phyloP scores from a whole-genome alignment of 1,284 basidiomycete species.

The Tylopilus sp. region DNA sequence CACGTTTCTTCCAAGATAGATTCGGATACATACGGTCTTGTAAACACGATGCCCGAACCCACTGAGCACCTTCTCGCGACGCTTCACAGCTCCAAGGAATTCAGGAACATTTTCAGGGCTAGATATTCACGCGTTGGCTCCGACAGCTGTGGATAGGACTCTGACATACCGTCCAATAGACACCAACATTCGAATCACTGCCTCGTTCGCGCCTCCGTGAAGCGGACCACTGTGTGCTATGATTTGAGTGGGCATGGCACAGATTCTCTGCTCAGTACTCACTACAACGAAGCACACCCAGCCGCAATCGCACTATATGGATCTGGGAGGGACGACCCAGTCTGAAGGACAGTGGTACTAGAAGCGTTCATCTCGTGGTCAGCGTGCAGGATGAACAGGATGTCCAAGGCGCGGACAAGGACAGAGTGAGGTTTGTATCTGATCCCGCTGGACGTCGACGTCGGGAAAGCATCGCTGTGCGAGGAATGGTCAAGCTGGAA shows the following conservation, averaged over 20 bases:
- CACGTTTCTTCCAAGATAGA: background rate
- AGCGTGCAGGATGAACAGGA: slow-evolving; percentile 82
- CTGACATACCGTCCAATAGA: slow-evolving; percentile 70
- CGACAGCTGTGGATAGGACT: background rate
- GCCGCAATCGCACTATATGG: slow-evolving; percentile 85
- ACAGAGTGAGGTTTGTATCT: slow-evolving; percentile 74
- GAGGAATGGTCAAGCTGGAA: slow-evolving; percentile 81
- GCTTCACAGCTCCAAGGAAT: slow-evolving; percentile 82
- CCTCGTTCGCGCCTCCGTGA: slow-evolving; percentile 84
- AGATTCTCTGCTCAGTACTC: slow-evolving; percentile 29
- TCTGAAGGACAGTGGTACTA: slow-evolving; percentile 80
- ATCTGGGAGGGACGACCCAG: slow-evolving; percentile 82
- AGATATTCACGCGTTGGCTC: slow-evolving; percentile 4
- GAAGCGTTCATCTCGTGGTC: slow-evolving; percentile 87
- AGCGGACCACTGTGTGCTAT: slow-evolving; percentile 62
- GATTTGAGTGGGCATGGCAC: background rate
- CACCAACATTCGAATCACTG: slow-evolving; percentile 86
- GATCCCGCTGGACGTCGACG: slow-evolving; percentile 36
- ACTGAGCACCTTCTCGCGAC: slow-evolving; percentile 78
- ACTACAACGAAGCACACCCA: slow-evolving; percentile 82
- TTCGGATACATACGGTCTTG: slow-evolving; percentile 60
- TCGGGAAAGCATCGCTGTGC: slow-evolving; percentile 35
- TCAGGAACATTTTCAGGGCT: slow-evolving; percentile 81
- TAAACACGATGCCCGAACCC: slow-evolving; percentile 86
- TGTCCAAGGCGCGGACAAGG: slow-evolving; percentile 79